Evolutionary conservation across 768 basidiomycete genomes (phyloP).

Genomic region (Leccinum uliginosum): DNA sequence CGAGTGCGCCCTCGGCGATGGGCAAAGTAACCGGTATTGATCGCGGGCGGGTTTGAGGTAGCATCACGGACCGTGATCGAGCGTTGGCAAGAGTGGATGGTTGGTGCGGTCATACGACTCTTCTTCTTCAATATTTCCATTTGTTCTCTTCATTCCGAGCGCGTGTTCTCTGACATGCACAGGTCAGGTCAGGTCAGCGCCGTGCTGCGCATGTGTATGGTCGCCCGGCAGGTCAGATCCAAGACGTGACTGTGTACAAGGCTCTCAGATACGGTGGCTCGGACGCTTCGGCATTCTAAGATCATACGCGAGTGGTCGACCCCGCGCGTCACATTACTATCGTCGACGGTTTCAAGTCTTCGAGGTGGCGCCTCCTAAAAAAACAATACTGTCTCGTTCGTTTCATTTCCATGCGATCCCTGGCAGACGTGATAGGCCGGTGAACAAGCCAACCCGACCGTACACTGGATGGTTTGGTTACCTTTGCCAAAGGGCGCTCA

Average conservation of each 20-base stretch:
- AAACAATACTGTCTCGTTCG: neutral
- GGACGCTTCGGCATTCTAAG: neutral
- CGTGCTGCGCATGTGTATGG: conserved; percentile 2
- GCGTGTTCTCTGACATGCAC: conserved; percentile 3
- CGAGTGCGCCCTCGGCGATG: neutral
- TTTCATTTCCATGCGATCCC: neutral
- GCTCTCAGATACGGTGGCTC: neutral
- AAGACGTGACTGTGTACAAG: neutral
- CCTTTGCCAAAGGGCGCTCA: conserved; percentile 4
- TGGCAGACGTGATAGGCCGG: neutral
- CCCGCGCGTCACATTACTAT: neutral
- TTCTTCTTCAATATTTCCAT: neutral
- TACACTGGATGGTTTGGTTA: conserved; percentile 23
- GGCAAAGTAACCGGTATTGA: conserved; percentile 9
- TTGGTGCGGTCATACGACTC: neutral
- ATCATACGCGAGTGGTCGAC: neutral
- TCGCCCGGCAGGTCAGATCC: neutral
- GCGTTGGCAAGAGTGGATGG: neutral
- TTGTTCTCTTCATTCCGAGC: neutral
- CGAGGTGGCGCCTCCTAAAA: conserved; percentile 2
- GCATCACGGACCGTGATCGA: neutral
- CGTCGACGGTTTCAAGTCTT: neutral
- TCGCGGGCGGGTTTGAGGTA: neutral
- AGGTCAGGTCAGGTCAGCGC: neutral
- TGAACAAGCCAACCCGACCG: conserved; percentile 2